Evolutionary conservation across 352 stramenopile genomes (phyloP), one percentile per base, ranked within the genome.

Genomic region (Phytophthora megakarya): DNA sequence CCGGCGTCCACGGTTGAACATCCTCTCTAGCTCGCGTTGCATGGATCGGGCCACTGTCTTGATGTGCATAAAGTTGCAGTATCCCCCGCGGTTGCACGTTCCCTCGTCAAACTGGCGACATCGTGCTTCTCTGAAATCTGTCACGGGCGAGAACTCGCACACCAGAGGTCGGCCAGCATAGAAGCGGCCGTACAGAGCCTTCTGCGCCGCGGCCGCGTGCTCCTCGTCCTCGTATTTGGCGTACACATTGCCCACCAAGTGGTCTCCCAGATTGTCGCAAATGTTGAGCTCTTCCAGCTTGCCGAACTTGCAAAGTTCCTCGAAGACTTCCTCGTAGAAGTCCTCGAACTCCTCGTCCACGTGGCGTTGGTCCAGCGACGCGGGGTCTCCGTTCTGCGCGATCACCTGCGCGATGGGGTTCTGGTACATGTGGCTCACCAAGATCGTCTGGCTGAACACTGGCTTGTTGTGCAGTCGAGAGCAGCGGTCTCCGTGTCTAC

Each of bases 31-130:
- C 58, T 98, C 90, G 26, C 79, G 78, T 65, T 93, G 75, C 72
- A 98, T 91, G 16, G 85, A 78, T 1, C 81, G 75, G 8, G 88
- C 85, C 5, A 97, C 89, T 12, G 91, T 96, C 60, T 96, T 91
- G 56, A 99, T 97, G 76, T 99, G 98, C 96, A 99, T 99, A 72
- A 99, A 99, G 81, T 99, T 99, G 86, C 98, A 99, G 73, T 99
- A 99, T 15, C 95, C 96, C 19, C 97, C 98, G 19, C 97, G 86
- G 65, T 92, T 93, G 81, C 98, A 99, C 19, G 89, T 97, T 61
- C 95, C 94, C 81, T 99, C 97, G 66, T 99, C 97, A 69, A 98
- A 99, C 77, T 99, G 97, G 42, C 98, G 86, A 78, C 98, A 99
- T 28, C 97, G 75, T 6, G 97, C 97, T 73, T 99, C 97, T 59